phyloP scores from a whole-genome alignment of 2,329 filamentous ascomycete species.

The Karstenula rhodostoma region DNA sequence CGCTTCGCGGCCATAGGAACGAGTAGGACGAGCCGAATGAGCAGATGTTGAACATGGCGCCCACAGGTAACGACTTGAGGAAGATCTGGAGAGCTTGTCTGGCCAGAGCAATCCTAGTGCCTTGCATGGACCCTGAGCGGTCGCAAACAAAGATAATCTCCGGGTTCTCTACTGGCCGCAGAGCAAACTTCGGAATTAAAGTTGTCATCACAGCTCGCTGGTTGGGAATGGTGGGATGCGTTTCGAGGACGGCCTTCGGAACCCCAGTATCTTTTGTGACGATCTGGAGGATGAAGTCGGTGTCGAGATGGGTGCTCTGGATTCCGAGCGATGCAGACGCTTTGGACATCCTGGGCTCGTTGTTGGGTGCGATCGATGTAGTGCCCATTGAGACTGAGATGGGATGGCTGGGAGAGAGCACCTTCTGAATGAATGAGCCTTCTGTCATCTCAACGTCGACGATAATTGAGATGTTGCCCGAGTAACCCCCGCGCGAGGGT shows the following conservation, averaged over 20 bases:
- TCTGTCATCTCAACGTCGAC: conserved; percentile 68
- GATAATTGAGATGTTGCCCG: conserved; percentile 61
- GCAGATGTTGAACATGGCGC: conserved; percentile 74
- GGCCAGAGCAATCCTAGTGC: conserved; percentile 61
- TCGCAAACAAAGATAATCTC: conserved; percentile 79
- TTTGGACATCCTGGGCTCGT: conserved; percentile 62
- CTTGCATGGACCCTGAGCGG: conserved; percentile 71
- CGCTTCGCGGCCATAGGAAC: conserved; percentile 60
- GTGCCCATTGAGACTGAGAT: conserved; percentile 71
- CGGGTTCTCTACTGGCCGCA: conserved; percentile 62
- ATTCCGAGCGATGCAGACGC: conserved; percentile 70
- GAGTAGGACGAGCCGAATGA: conserved; percentile 65
- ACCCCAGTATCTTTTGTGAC: conserved; percentile 66
- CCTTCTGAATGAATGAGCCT: conserved; percentile 64
- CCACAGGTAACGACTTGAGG: conserved; percentile 70
- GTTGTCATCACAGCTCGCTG: conserved; percentile 75
- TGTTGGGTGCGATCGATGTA: conserved; percentile 56
- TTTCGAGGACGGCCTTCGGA: conserved; percentile 73
- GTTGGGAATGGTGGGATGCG: conserved; percentile 66
- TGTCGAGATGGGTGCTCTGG: conserved; percentile 62
- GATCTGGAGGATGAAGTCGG: conserved; percentile 73
- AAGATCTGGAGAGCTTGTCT: conserved; percentile 68
- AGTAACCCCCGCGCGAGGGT: conserved; percentile 17
- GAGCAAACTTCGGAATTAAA: conserved; percentile 73
- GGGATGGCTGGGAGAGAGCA: conserved; percentile 74